Conservation (phyloP, 2,329 filamentous ascomycete genomes). For the Annulohypoxylon truncatum region DNA sequence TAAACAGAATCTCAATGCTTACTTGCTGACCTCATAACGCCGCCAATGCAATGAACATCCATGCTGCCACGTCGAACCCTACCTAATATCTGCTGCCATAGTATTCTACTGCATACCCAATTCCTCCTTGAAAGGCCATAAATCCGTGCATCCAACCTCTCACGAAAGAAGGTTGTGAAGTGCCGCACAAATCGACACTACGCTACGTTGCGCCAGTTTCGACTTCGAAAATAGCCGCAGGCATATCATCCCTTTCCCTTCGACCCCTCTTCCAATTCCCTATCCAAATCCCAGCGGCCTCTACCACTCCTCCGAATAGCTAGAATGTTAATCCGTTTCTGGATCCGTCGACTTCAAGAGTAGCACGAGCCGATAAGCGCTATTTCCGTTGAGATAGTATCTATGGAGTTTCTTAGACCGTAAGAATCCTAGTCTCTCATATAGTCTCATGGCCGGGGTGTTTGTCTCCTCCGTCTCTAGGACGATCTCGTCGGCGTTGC, state of each 20-base stretch:
- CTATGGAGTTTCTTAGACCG: conserved; percentile 92
- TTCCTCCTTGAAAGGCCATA: neutral
- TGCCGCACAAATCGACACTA: neutral
- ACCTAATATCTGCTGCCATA: neutral
- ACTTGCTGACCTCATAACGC: conserved; percentile 35
- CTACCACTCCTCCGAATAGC: conserved; percentile 13
- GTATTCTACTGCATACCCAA: neutral
- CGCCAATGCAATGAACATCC: conserved; percentile 27
- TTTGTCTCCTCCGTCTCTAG: conserved; percentile 97
- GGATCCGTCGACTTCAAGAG: conserved; percentile 70
- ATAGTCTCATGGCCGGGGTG: conserved; percentile 87
- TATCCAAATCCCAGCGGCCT: neutral
- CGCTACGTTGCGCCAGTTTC: neutral
- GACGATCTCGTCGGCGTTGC: conserved; percentile 91
- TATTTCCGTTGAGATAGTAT: conserved; percentile 97
- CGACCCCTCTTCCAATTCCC: neutral
- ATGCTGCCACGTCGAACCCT: conserved; percentile 11
- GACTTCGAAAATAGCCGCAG: neutral
- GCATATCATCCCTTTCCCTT: neutral
- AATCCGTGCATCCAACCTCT: neutral
- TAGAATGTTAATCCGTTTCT: conserved; percentile 24
- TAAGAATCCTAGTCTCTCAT: conserved; percentile 91
- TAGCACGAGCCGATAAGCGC: conserved; percentile 88
- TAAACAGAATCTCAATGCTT: conserved; percentile 28
- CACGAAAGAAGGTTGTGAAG: neutral